Evolutionary conservation across 139 green algal species (phyloP).

Genomic region (Gonium pectorale): DNA sequence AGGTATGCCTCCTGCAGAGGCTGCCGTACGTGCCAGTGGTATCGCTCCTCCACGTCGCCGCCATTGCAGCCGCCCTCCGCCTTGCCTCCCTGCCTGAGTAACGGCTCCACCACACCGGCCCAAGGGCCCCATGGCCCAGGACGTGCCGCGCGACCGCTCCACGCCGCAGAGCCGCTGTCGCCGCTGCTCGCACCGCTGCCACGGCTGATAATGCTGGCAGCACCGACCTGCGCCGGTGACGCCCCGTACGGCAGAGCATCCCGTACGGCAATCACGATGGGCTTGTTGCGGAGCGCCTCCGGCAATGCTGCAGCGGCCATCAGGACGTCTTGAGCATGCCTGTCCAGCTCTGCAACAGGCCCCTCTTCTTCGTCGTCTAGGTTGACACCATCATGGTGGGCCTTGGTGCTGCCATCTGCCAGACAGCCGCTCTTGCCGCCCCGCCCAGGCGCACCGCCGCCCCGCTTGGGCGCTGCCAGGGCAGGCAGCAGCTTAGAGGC

Average conservation of each 20-base stretch:
- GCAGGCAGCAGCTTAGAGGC: too few species aligned
- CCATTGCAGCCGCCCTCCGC: background rate
- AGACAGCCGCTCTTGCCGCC: too few species aligned
- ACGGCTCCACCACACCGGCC: background rate
- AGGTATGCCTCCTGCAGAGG: background rate
- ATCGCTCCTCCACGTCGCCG: background rate
- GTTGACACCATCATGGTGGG: too few species aligned
- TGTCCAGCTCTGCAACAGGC: background rate
- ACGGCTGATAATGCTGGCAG: background rate
- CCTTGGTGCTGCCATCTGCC: too few species aligned
- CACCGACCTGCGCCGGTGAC: too few species aligned
- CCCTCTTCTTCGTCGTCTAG: too few species aligned
- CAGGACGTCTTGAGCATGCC: background rate
- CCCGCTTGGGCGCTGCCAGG: too few species aligned
- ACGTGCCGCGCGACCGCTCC: background rate
- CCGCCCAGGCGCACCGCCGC: too few species aligned
- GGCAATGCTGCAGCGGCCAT: background rate
- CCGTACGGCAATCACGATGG: background rate
- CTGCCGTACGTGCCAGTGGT: background rate
- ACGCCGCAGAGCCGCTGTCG: too few species aligned
- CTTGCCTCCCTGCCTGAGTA: background rate
- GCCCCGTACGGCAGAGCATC: too few species aligned
- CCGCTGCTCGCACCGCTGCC: background rate
- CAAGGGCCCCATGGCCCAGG: background rate
- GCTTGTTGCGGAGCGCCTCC: background rate